Evolutionary conservation across 1,139 yeast genomes (phyloP).

Genomic region (Lodderomyces parapsilosis): DNA sequence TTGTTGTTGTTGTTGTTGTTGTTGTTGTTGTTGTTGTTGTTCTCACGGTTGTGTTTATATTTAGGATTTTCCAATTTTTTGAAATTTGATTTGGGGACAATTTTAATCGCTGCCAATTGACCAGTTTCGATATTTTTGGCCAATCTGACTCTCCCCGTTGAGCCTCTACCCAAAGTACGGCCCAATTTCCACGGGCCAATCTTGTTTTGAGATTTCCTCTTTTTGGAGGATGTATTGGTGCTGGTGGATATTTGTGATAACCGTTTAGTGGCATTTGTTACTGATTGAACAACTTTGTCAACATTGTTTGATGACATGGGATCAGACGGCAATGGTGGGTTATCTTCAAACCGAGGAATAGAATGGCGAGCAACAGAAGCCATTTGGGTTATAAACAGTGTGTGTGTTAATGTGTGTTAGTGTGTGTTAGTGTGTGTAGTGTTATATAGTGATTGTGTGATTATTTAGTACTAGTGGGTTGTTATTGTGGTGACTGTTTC

Average conservation of each 20-base stretch:
- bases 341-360: slow-evolving; percentile 8
- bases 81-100: slow-evolving; percentile 79
- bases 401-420: no score
- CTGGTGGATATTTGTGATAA: slow-evolving; percentile 63
- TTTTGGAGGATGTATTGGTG: slow-evolving; percentile 45
- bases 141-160: slow-evolving; percentile 89
- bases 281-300: slow-evolving; percentile 51
- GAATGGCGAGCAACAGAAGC: not conserved
- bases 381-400: not conserved
- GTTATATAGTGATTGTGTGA: no score
- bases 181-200: slow-evolving; percentile 98
- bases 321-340: slow-evolving; percentile 17
- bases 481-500: no score
- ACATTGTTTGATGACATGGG: slow-evolving; percentile 32
- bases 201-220: slow-evolving; percentile 63
- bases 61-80: slow-evolving; percentile 56
- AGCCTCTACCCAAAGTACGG: slow-evolving; percentile 90
- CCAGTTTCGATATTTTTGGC: slow-evolving; percentile 86
- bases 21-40: no score
- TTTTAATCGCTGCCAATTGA: slow-evolving; percentile 93
- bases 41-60: slow-evolving; percentile 23
- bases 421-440: no score
- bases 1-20: no score
- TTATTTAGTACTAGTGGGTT: no score
- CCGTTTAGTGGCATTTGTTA: slow-evolving; percentile 62